Evolutionary conservation across 1,284 basidiomycete genomes (phyloP).

Genomic region (Boletus semigastroideus): DNA sequence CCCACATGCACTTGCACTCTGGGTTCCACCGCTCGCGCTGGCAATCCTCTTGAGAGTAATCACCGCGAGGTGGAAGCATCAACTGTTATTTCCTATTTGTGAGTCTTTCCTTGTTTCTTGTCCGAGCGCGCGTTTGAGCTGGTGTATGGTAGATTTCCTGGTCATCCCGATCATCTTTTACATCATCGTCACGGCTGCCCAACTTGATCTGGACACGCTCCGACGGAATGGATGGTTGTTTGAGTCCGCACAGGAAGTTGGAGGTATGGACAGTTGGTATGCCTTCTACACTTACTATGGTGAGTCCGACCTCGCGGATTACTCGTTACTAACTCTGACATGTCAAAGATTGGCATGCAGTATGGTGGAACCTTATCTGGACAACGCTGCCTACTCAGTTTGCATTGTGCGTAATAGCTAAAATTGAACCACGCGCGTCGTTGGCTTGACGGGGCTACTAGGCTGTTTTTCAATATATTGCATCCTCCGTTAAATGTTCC

Average conservation of each 20-base stretch:
- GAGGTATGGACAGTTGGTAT: constrained; percentile 72
- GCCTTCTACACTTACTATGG: constrained; percentile 78
- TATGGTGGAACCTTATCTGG: constrained; percentile 68
- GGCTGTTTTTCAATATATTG: constrained; percentile 88
- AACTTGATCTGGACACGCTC: constrained; percentile 62
- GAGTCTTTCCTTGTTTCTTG: constrained; percentile 30
- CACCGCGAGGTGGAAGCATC: constrained; percentile 81
- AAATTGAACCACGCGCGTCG: background rate
- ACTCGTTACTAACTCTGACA: background rate
- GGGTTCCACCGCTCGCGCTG: constrained; percentile 75
- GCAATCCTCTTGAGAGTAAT: constrained; percentile 82
- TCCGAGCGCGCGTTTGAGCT: background rate
- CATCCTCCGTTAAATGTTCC: constrained; percentile 96
- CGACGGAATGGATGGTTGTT: constrained; percentile 87
- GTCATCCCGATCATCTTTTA: constrained; percentile 87
- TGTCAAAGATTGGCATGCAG: constrained; percentile 28
- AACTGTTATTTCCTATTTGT: constrained; percentile 91
- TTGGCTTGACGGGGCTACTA: constrained; percentile 27
- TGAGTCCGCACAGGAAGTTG: constrained; percentile 52
- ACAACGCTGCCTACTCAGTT: constrained; percentile 80
- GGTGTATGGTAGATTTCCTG: constrained; percentile 70
- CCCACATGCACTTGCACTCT: constrained; percentile 63
- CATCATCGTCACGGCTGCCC: constrained; percentile 64
- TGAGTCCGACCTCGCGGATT: constrained; percentile 35
- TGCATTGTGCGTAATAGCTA: constrained; percentile 54